These are phyloP conservation scores for Dalbergia oliveri DNA, from an alignment of 306 rosid species.

Conservation along the genomic window DNA sequence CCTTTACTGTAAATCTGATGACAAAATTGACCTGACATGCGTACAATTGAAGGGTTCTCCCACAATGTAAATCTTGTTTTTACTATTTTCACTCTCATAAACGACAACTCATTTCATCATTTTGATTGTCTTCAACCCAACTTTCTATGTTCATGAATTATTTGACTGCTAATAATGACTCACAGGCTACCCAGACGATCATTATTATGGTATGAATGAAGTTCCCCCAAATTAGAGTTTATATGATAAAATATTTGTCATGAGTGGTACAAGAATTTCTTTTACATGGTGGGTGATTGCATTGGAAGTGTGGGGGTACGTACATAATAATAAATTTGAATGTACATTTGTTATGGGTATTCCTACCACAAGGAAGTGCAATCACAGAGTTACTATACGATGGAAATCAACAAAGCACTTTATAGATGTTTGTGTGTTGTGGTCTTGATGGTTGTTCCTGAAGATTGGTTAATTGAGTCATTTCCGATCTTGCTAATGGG, in stretches of 20 bases:
- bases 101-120: slow-evolving; percentile 42
- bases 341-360: too few species aligned
- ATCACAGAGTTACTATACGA: too few species aligned
- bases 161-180: slow-evolving; percentile 38
- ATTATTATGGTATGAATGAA: slow-evolving; percentile 39
- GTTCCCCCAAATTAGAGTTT: slow-evolving; percentile 18
- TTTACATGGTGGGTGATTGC: background rate
- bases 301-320: too few species aligned
- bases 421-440: too few species aligned
- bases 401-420: too few species aligned
- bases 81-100: slow-evolving; percentile 45
- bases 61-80: slow-evolving; percentile 15
- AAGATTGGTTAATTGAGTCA: too few species aligned
- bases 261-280: slow-evolving; percentile 1
- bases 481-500: too few species aligned
- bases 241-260: slow-evolving; percentile 20
- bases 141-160: slow-evolving; percentile 30
- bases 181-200: slow-evolving; percentile 31
- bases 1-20: slow-evolving; percentile 42
- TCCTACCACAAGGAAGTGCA: too few species aligned
- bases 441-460: too few species aligned
- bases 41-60: slow-evolving; percentile 48
- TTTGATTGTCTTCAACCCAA: slow-evolving; percentile 23
- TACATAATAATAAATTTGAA: too few species aligned
- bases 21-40: slow-evolving; percentile 49